A percentile compares a stretch with the other conserved stretches of the same genome.
Evolutionary conservation across 768 basidiomycete genomes (phyloP).

Genomic region (Suillus decipiens): DNA sequence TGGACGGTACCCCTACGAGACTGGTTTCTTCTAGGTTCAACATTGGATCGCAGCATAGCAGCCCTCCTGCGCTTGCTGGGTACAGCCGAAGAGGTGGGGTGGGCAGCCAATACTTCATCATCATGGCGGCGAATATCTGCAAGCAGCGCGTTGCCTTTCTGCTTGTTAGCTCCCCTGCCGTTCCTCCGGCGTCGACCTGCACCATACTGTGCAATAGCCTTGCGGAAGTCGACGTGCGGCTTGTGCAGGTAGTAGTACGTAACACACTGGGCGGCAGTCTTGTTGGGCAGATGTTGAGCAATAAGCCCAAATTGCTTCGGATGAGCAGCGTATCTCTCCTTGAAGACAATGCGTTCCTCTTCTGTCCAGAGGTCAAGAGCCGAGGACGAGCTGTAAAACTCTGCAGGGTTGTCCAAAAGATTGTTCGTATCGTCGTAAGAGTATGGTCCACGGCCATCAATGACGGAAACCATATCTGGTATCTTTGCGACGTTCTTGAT

Average conservation of each 20-base stretch:
- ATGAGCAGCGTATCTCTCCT: constrained; percentile 77
- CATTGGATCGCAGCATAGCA: constrained; percentile 27
- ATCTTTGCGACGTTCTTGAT: constrained; percentile 81
- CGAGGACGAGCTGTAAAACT: constrained; percentile 72
- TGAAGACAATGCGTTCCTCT: constrained; percentile 75
- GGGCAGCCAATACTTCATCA: constrained; percentile 36
- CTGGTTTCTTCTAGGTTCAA: constrained; percentile 35
- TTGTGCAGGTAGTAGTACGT: constrained; percentile 95
- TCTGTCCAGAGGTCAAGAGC: constrained; percentile 88
- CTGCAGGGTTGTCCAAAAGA: constrained; percentile 69
- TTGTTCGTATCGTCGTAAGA: constrained; percentile 86
- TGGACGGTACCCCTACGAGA: constrained; percentile 45
- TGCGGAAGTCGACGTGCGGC: constrained; percentile 79
- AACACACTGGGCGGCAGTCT: constrained; percentile 87
- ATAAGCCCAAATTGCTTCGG: constrained; percentile 98
- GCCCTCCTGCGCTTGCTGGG: constrained; percentile 44
- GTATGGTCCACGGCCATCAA: constrained; percentile 58
- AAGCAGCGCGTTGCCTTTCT: constrained; percentile 80
- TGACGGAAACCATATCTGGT: constrained; percentile 87
- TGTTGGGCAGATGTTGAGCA: constrained; percentile 75
- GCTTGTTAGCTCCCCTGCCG: constrained; percentile 59
- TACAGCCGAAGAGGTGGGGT: constrained; percentile 26
- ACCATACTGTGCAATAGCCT: constrained; percentile 65
- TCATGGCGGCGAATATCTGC: constrained; percentile 82
- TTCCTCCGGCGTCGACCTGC: constrained; percentile 64